Conservation (phyloP, 2,329 filamentous ascomycete genomes). For the Aspergillus intermedius region DNA sequence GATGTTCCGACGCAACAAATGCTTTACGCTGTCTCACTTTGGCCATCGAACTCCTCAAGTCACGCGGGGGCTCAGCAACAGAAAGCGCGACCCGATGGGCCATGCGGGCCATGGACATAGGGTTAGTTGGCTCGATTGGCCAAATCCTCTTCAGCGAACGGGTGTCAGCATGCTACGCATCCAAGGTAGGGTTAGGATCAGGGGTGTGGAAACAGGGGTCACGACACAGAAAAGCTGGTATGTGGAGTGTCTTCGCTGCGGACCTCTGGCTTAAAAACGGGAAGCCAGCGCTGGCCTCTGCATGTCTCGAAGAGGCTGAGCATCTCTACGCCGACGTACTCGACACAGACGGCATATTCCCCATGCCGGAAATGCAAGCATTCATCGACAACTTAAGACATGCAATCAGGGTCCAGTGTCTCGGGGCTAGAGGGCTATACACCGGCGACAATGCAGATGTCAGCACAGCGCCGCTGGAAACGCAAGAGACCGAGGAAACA, state of each 20-base stretch:
- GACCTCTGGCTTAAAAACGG: conserved; percentile 75
- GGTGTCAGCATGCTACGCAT: conserved; percentile 74
- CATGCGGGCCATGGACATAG: conserved; percentile 69
- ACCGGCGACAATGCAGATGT: conserved; percentile 23
- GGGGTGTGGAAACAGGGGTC: conserved; percentile 63
- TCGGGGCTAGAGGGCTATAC: conserved; percentile 37
- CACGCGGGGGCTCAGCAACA: conserved; percentile 70
- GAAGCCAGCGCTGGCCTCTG: conserved; percentile 71
- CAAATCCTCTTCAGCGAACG: conserved; percentile 81
- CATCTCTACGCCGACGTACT: conserved; percentile 45
- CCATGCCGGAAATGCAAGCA: conserved; percentile 48
- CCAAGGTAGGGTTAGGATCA: conserved; percentile 57
- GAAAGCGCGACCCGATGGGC: conserved; percentile 88
- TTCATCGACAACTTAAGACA: conserved; percentile 40
- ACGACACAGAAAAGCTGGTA: conserved; percentile 73
- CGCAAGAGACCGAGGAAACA: conserved; percentile 27
- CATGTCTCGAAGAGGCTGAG: conserved; percentile 65
- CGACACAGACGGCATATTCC: conserved; percentile 34
- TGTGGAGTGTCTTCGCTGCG: conserved; percentile 79
- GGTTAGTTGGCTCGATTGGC: conserved; percentile 66
- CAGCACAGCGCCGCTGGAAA: conserved; percentile 19
- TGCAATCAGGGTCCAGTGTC: conserved; percentile 37
- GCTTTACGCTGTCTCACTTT: conserved; percentile 71
- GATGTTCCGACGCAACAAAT: conserved; percentile 72
- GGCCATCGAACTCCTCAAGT: conserved; percentile 71